phyloP scores from a whole-genome alignment of 2,329 filamentous ascomycete genomes.

The Berkeleyomyces basicola region DNA sequence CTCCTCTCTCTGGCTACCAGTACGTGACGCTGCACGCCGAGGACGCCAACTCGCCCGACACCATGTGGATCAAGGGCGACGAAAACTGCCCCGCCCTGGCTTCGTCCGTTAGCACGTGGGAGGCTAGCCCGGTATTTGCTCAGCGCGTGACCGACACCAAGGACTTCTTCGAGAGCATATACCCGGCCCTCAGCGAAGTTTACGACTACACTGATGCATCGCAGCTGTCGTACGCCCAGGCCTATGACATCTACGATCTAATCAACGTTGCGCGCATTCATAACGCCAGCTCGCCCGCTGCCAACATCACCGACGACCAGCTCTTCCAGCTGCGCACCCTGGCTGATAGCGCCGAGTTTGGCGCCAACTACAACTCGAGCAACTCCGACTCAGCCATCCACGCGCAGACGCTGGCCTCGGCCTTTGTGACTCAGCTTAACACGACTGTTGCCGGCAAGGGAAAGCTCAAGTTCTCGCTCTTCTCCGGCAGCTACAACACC shows the following conservation, averaged over 20 bases:
- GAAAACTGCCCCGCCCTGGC: conserved; percentile 21
- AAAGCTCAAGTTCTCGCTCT: conserved; percentile 22
- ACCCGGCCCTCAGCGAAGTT: conserved; percentile 19
- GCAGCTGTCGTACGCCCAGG: conserved; percentile 22
- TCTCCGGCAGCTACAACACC: conserved; percentile 23
- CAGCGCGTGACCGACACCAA: conserved; percentile 18
- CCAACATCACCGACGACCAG: conserved; percentile 21
- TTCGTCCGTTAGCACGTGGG: conserved; percentile 18
- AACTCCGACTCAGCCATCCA: conserved; percentile 20
- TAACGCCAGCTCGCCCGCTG: conserved; percentile 18
- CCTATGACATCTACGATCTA: conserved; percentile 23
- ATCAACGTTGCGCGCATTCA: conserved; percentile 23
- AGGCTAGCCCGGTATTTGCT: conserved; percentile 18
- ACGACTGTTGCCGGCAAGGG: conserved; percentile 19
- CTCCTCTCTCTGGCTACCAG: conserved; percentile 22
- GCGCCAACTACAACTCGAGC: conserved; percentile 20
- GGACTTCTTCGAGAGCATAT: conserved; percentile 20
- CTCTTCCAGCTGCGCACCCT: conserved; percentile 21
- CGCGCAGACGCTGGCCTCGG: conserved; percentile 20
- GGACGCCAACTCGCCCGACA: conserved; percentile 21
- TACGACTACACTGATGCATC: conserved; percentile 20
- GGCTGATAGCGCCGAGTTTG: conserved; percentile 21
- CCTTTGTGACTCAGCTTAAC: conserved; percentile 20
- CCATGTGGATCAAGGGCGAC: conserved; percentile 24
- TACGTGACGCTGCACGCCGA: conserved; percentile 21